A percentile compares a stretch with the other conserved stretches of the same genome.
Conservation (phyloP, 2,329 filamentous ascomycete genomes). For the Aspergillus japonicus region DNA sequence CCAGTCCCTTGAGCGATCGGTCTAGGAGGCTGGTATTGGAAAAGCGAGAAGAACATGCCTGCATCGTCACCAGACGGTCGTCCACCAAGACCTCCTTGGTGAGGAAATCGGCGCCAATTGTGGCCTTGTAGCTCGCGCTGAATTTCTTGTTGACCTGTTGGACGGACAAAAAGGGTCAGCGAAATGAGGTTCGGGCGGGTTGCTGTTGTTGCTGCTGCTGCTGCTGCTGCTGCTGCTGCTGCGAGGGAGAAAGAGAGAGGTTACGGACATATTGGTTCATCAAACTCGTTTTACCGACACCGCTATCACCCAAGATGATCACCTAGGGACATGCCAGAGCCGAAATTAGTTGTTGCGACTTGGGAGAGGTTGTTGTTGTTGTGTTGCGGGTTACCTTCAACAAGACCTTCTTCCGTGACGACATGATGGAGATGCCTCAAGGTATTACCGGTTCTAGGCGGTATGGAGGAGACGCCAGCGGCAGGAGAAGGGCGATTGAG, state of each 20-base stretch:
- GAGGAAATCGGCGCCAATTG: conserved; percentile 96
- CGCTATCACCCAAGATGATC: conserved; percentile 97
- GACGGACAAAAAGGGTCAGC: conserved; percentile 16
- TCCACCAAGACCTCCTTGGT: conserved; percentile 98
- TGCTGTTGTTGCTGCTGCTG: neutral
- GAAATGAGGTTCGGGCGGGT: neutral
- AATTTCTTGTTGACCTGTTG: conserved; percentile 98
- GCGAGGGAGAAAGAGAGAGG: conserved; percentile 7
- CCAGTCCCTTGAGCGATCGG: no score
- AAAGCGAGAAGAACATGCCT: conserved; percentile 56
- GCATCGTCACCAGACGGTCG: conserved; percentile 97
- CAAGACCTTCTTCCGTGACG: conserved; percentile 84
- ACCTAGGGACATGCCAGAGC: conserved; percentile 59
- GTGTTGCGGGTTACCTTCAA: conserved; percentile 64
- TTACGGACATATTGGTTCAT: conserved; percentile 99
- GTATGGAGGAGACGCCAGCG: neutral
- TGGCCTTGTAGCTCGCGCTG: conserved; percentile 99
- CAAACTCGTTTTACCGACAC: conserved; percentile 98
- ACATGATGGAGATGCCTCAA: conserved; percentile 52
- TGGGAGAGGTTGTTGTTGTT: neutral
- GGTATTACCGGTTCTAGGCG: neutral
- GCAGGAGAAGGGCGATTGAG: neutral
- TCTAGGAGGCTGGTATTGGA: no score
- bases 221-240: neutral
- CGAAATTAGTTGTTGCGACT: conserved; percentile 9